Evolutionary conservation across 352 stramenopile genomes (phyloP), one percentile per base, ranked within the genome.

Genomic region (Pythium monospermum): DNA sequence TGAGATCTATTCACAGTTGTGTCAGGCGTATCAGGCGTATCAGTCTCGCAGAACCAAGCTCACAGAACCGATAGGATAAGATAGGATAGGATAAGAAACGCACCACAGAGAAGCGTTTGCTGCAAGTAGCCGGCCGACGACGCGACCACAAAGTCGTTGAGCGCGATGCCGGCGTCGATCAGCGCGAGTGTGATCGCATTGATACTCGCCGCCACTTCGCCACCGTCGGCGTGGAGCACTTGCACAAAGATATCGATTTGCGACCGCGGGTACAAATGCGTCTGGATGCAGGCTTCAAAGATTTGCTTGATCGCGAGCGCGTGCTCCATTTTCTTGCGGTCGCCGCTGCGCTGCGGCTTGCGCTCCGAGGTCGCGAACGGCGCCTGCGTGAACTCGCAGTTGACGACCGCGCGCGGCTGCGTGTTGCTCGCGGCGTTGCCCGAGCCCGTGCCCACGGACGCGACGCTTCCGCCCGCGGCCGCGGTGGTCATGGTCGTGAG

Each of bases 211-310:
- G 84, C 64, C n/a, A 96, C 61, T 53, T 93, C 79, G 12, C 88
- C 83, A 28, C 90, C 90, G 55, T 97, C 90, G 5, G 85, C 78
- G 50, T 96, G 86, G 41, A 96, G 63, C 53, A 97, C 83, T 55
- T 97, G 89, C 30, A 97, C 78, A 28, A 95, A 96, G 22, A 97
- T 89, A 57, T 96, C 86, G 55, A 97, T 96, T 69, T 97, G 87
- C 43, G 87, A 96, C 18, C 83, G 76, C 45, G 87, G 84, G 49
- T 96, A 97, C 49, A 96, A 67, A 40, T 96, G 73, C 45, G 86
- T 95, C 70, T 94, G 85, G 49, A 97, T 87, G 39, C 83, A 93
- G 25, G 83, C 81, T 51, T 95, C 83, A 43, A 97, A 97, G 41
- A 95, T 94, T 68, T 96, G 82, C 66, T 97, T 93, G 42, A 97